phyloP scores from a whole-genome alignment of 306 rosid genomes.

The Luffa acutangula region DNA sequence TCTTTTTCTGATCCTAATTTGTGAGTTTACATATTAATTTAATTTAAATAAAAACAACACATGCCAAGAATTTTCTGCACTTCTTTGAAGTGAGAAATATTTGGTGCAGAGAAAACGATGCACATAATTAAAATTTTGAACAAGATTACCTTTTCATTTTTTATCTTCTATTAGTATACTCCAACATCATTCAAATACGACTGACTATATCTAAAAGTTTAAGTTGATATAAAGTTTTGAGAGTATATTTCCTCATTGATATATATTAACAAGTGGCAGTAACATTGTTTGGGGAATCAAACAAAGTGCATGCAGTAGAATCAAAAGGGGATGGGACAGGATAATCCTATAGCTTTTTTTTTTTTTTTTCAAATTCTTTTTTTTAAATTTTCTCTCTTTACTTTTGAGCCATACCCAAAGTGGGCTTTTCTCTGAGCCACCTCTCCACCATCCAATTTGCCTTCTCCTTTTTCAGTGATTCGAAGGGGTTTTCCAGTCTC shows the following conservation, averaged over 20 bases:
- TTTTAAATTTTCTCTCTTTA: not conserved
- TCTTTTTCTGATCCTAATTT: no score
- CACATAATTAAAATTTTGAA: not conserved
- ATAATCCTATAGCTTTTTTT: constrained; percentile 1
- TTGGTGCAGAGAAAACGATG: not conserved
- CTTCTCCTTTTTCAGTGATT: constrained; percentile 1
- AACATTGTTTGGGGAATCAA: constrained; percentile 3
- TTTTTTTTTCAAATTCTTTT: no score
- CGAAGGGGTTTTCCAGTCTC: not conserved
- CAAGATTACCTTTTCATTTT: not conserved
- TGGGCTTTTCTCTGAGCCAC: not conserved
- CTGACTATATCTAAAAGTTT: not conserved
- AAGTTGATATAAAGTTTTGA: not conserved
- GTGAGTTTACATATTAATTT: no score
- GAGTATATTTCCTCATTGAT: not conserved
- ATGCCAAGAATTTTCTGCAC: no score
- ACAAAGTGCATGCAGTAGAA: constrained; percentile 4
- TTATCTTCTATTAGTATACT: not conserved
- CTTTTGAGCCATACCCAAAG: constrained; percentile 8
- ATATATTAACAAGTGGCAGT: not conserved
- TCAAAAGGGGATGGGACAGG: constrained; percentile 9
- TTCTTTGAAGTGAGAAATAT: no score
- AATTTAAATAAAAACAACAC: no score
- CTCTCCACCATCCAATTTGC: constrained; percentile 13
- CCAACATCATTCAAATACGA: not conserved